phyloP scores from a whole-genome alignment of 257 asterid species.

The Capsicum pubescens region DNA sequence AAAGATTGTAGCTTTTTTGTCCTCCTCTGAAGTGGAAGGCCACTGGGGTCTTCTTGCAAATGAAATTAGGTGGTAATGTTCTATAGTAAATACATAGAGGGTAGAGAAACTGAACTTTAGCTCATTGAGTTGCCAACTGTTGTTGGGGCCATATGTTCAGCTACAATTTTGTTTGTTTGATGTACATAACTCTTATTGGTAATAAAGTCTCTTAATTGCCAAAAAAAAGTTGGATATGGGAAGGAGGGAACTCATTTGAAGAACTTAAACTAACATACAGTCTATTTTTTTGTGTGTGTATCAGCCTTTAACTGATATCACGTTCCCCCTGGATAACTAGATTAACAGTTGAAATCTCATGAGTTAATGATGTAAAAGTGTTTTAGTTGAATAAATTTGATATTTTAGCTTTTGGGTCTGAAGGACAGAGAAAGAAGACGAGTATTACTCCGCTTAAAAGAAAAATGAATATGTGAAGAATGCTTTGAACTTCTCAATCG shows the following conservation, averaged over 20 bases:
- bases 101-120: not conserved
- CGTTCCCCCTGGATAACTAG: not conserved
- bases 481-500: conserved; percentile 6
- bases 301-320: not conserved
- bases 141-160: not conserved
- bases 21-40: not conserved
- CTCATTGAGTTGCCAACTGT: conserved; percentile 7
- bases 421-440: not conserved
- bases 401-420: not conserved
- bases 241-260: not conserved
- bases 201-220: not conserved
- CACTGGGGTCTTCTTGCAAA: not conserved
- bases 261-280: not conserved
- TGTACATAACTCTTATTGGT: not conserved
- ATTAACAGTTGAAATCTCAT: not conserved
- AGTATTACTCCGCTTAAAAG: not conserved
- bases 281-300: not conserved
- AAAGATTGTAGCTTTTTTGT: not conserved
- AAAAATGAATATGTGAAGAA: not conserved
- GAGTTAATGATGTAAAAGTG: not conserved
- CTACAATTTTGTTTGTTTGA: not conserved
- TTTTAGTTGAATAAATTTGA: not conserved
- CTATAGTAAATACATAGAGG: not conserved
- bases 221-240: not conserved
- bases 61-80: not conserved